Percentiles rank a stretch among this genome's conserved stretches.
Evolutionary conservation across 2,329 filamentous ascomycete species (phyloP).

Genomic region (Trichoderma aggressivum): DNA sequence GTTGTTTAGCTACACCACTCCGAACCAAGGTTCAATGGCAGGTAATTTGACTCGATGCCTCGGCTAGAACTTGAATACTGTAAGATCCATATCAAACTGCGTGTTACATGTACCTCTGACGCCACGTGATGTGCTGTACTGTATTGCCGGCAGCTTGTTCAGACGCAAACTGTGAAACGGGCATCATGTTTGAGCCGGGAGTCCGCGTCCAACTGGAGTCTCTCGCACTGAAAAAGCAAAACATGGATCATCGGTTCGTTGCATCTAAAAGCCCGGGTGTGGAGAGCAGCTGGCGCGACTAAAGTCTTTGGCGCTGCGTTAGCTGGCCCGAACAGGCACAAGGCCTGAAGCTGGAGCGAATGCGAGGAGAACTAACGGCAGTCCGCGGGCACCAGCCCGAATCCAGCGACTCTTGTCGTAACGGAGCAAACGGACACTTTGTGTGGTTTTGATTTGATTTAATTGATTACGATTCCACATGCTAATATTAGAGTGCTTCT

Average conservation of each 20-base stretch:
- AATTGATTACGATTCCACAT: not conserved
- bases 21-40: not conserved
- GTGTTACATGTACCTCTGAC: not conserved
- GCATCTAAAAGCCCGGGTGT: not conserved
- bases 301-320: not conserved
- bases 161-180: not conserved
- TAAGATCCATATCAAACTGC: not conserved
- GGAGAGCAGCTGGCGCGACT: not conserved
- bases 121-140: not conserved
- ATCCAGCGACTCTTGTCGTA: not conserved
- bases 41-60: not conserved
- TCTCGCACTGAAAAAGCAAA: not conserved
- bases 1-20: not conserved
- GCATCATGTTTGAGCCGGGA: not conserved
- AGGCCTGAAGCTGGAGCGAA: not conserved
- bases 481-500: not conserved
- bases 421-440: not conserved
- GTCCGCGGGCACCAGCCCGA: not conserved
- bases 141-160: not conserved
- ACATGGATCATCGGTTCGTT: not conserved
- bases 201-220: not conserved
- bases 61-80: not conserved
- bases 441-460: not conserved
- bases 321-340: not conserved
- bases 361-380: not conserved